Base-by-base conservation (phyloP, 2,329 filamentous ascomycete genomes). In the Fusarium odoratissimum region DNA sequence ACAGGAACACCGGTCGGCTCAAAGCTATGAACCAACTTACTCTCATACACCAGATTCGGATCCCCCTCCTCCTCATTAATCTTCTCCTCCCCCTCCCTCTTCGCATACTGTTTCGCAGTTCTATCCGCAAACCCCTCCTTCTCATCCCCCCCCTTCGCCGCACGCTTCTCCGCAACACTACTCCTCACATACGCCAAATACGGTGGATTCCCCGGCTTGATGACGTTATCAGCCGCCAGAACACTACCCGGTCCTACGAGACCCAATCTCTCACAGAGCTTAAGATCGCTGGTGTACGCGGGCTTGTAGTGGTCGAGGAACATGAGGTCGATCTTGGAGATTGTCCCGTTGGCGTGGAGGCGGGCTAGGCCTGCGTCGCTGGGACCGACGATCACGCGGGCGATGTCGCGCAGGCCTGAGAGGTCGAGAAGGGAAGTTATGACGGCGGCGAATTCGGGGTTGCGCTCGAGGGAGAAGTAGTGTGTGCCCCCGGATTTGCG, bases 261-360 rank as follows among this genome's bases (percentile, higher is more conserved):
- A 1, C 86, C 87, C 9, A 95, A 83, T 42, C 92, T 86, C 82
- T 96, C 93, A 78, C 91, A 93, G 1, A 95, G 86, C 82, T 94
- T 94, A 68, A 95, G 81, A 75, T 96, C 94, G 0, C 88, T 86
- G 2, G 88, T 89, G 79, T 95, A 96, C 0, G 91, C 88, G 1
- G 92, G 91, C 81, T 95, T 95, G 81, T 92, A 91, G 80, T 96
- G 93, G 76, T 96, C 94, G 40, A 96, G 83, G 80, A 96, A 95
- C 80, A 95, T 84, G 42, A 95, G 82, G 75, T 94, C 92, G 67
- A 95, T 89, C 49, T 87, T 85, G 30, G 84, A 81, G 30, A 95
- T 79, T 8, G 79, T 76, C 0, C 89, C 89, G 6, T 84, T 80
- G 2, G 82, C 76, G 69, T 90, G 85, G 8, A 95, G 84, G 9